Percentiles rank a stretch among this genome's conserved stretches.
phyloP scores from a whole-genome alignment of 2,329 filamentous ascomycete species.

The Colletotrichum australisinense region DNA sequence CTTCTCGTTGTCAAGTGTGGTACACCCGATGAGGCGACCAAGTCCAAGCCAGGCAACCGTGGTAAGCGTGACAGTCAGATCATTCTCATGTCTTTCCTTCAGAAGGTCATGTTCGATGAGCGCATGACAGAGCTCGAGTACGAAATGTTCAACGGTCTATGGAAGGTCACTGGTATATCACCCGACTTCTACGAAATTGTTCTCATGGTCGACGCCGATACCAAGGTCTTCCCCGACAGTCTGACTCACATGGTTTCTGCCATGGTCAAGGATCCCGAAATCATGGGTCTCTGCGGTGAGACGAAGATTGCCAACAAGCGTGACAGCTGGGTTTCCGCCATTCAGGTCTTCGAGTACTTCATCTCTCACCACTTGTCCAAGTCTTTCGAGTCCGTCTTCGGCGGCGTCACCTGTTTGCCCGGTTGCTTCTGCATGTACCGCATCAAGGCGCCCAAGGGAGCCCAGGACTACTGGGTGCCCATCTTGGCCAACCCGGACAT shows the following conservation, averaged over 20 bases:
- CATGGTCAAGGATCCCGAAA: constrained; percentile 98
- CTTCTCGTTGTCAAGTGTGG: constrained; percentile 96
- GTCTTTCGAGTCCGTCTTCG: constrained; percentile 97
- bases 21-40: constrained; percentile 84
- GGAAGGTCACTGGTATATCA: constrained; percentile 98
- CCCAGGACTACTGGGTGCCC: constrained; percentile 99
- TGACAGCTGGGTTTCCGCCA: constrained; percentile 93
- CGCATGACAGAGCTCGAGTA: constrained; percentile 99
- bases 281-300: constrained; percentile 98
- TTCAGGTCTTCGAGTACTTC: constrained; percentile 99
- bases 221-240: constrained; percentile 98
- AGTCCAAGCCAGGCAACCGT: constrained; percentile 93
- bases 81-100: constrained; percentile 98
- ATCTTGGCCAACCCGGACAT: constrained; percentile 98
- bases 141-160: constrained; percentile 99
- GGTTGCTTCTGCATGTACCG: constrained; percentile 99
- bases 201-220: constrained; percentile 99
- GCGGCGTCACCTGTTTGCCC: constrained; percentile 97
- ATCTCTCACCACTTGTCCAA: constrained; percentile 98
- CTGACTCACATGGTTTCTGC: constrained; percentile 98
- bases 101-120: constrained; percentile 99
- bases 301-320: constrained; percentile 99
- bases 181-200: constrained; percentile 98
- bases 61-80: constrained; percentile 99
- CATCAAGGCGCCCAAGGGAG: constrained; percentile 98